Percentiles rank a stretch among this genome's conserved stretches.
Conservation (phyloP, 495 filamentous ascomycete species). For the Lepidopterella palustris region DNA sequence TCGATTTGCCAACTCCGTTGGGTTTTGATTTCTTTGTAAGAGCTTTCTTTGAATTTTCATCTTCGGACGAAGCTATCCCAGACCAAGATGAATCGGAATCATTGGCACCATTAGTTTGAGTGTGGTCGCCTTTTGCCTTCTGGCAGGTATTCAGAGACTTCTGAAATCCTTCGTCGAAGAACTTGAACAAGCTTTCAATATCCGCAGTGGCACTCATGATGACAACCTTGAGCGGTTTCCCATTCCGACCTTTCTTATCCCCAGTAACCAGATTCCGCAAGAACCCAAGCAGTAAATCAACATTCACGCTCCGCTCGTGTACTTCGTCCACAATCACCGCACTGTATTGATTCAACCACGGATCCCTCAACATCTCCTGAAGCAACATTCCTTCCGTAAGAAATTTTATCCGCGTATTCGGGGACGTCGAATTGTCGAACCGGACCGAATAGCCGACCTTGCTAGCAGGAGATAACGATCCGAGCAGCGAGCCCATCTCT, state of each 20-base stretch:
- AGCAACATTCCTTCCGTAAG: constrained; percentile 95
- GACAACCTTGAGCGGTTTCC: constrained; percentile 73
- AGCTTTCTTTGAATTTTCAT: not conserved
- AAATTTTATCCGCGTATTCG: constrained; percentile 77
- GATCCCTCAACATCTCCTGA: constrained; percentile 87
- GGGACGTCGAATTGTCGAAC: constrained; percentile 77
- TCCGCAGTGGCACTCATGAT: constrained; percentile 97
- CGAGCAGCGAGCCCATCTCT: constrained; percentile 82
- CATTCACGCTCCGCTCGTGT: constrained; percentile 94
- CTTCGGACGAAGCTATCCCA: constrained; percentile 1
- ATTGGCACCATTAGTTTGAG: not conserved
- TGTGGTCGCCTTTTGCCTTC: not conserved
- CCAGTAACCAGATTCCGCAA: constrained; percentile 64
- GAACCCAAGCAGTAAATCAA: constrained; percentile 85
- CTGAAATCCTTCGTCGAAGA: constrained; percentile 50
- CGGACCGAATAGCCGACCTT: constrained; percentile 89
- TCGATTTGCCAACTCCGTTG: not conserved
- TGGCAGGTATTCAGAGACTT: not conserved
- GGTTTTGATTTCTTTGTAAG: not conserved
- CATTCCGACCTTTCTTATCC: constrained; percentile 35
- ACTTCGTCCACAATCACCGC: constrained; percentile 93
- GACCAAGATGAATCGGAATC: constrained; percentile 4
- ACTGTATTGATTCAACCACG: constrained; percentile 74
- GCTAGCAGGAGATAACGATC: constrained; percentile 55
- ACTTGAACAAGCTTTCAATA: constrained; percentile 65